Conservation (phyloP, 1,284 basidiomycete species). For the Leucoagaricus sp. region DNA sequence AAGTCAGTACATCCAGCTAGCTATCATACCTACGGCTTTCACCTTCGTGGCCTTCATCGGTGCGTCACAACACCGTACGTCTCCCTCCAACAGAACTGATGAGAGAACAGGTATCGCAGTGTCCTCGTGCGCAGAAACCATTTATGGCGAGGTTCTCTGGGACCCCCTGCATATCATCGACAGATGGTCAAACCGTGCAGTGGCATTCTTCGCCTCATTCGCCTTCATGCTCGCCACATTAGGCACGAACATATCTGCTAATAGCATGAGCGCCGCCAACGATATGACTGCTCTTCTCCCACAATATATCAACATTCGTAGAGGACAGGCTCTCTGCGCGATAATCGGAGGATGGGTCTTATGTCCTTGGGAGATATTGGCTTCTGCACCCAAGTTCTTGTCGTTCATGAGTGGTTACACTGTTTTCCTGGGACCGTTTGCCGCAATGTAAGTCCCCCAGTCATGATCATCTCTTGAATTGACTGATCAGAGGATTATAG, state of each 20-base stretch:
- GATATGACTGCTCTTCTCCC: slow-evolving; percentile 71
- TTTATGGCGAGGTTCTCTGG: slow-evolving; percentile 61
- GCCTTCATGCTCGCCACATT: slow-evolving; percentile 68
- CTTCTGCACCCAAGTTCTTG: slow-evolving; percentile 50
- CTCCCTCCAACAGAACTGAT: slow-evolving; percentile 3
- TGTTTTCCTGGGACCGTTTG: slow-evolving; percentile 73
- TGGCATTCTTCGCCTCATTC: slow-evolving; percentile 76
- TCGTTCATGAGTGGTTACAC: slow-evolving; percentile 71
- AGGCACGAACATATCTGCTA: slow-evolving; percentile 77
- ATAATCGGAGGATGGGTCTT: slow-evolving; percentile 69
- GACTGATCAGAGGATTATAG: slow-evolving; percentile 26
- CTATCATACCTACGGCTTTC: slow-evolving; percentile 71
- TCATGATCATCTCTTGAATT: neutral
- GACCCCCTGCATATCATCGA: slow-evolving; percentile 57
- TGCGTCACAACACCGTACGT: slow-evolving; percentile 9
- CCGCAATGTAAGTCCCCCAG: slow-evolving; percentile 51
- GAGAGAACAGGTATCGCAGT: slow-evolving; percentile 57
- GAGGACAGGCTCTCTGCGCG: slow-evolving; percentile 75
- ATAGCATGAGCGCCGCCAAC: slow-evolving; percentile 77
- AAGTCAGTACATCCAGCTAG: slow-evolving; percentile 68
- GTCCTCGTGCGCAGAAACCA: slow-evolving; percentile 61
- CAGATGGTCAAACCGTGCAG: slow-evolving; percentile 74
- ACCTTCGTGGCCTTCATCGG: slow-evolving; percentile 51
- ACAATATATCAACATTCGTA: slow-evolving; percentile 72
- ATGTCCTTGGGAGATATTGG: slow-evolving; percentile 61